Percentiles rank a stretch among this genome's conserved stretches.
These are phyloP conservation scores for Typha latifolia DNA, from an alignment of 176 grass and related monocot genomes.

Conservation along the genomic window DNA sequence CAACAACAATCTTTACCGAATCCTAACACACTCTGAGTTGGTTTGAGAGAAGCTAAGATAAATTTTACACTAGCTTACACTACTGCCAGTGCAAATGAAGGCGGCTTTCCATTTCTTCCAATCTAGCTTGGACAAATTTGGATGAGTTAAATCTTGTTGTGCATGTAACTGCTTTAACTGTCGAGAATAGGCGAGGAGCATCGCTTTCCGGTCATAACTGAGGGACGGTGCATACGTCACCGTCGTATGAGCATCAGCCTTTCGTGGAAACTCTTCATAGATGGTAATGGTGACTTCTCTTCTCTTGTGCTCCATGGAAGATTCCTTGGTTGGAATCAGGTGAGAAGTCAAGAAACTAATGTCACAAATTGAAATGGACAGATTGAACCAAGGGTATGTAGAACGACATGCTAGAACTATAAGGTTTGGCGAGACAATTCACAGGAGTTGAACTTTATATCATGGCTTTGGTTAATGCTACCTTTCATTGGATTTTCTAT, in stretches of 20 bases:
- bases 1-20: not conserved
- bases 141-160: not conserved
- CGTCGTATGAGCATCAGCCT: not conserved
- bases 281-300: not conserved
- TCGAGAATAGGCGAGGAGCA: conserved; percentile 1
- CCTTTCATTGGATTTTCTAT: too few relatives aligned
- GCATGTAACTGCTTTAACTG: not conserved
- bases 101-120: conserved; percentile 1
- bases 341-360: not conserved
- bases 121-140: not conserved
- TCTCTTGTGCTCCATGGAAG: not conserved
- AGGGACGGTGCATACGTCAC: not conserved
- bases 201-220: not conserved
- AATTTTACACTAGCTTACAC: not conserved
- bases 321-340: not conserved
- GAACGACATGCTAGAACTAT: too few relatives aligned
- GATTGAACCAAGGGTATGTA: too few relatives aligned
- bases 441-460: too few relatives aligned
- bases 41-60: too few relatives aligned
- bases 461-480: too few relatives aligned
- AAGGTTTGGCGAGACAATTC: too few relatives aligned
- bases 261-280: not conserved
- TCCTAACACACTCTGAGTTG: not conserved
- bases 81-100: not conserved
- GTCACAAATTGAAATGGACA: too few relatives aligned